These are phyloP conservation scores for Saccharum officinarum DNA, from an alignment of 176 grass and related monocot genomes.

Conservation along the genomic window DNA sequence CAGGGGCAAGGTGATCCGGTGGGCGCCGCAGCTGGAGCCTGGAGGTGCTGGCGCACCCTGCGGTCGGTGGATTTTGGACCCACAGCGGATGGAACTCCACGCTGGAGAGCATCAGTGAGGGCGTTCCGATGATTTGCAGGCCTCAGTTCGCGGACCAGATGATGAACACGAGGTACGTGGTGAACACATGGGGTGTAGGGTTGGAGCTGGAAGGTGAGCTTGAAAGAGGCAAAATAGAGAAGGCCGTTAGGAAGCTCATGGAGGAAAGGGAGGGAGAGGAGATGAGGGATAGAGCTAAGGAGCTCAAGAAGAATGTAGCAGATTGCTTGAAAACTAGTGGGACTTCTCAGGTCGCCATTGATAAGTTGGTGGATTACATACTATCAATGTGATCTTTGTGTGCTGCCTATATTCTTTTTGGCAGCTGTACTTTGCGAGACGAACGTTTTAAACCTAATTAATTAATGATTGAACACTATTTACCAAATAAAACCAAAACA, in stretches of 20 bases:
- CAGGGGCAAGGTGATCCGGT: constrained; percentile 28
- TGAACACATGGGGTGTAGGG: constrained; percentile 23
- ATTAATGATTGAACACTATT: too few relatives aligned
- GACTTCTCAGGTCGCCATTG: neutral
- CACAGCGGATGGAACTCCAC: constrained; percentile 51
- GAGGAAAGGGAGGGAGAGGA: neutral
- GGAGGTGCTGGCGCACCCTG: constrained; percentile 30
- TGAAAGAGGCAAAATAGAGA: neutral
- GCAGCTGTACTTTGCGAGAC: too few relatives aligned
- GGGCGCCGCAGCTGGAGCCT: constrained; percentile 41
- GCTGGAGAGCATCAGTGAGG: constrained; percentile 20
- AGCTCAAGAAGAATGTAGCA: neutral
- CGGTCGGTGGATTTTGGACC: constrained; percentile 39
- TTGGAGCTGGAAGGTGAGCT: constrained; percentile 29
- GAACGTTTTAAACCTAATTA: neutral
- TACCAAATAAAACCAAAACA: too few relatives aligned
- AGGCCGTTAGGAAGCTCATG: constrained; percentile 23
- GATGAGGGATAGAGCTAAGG: constrained; percentile 13
- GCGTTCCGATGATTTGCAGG: constrained; percentile 36
- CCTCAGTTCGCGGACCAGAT: constrained; percentile 30
- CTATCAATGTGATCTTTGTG: neutral
- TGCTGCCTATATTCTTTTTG: neutral
- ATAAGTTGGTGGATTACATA: constrained; percentile 20
- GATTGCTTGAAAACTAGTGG: neutral
- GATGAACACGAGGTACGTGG: constrained; percentile 16